A percentile compares a stretch with the other conserved stretches of the same genome.
These are phyloP conservation scores for Rhodotorula taiwanensis DNA, from an alignment of 768 basidiomycete genomes.

Conservation along the genomic window DNA sequence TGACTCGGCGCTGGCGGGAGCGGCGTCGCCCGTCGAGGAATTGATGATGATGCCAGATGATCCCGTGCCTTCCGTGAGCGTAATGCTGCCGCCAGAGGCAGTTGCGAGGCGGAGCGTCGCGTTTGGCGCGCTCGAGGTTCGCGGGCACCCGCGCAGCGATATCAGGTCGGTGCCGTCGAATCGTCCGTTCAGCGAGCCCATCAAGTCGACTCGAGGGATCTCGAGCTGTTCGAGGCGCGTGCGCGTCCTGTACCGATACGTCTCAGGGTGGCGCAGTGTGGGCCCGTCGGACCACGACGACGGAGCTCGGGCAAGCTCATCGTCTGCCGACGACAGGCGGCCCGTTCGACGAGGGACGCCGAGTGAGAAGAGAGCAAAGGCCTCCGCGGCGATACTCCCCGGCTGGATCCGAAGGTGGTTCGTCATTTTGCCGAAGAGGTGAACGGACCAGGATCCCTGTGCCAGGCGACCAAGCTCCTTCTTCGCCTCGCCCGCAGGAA, in stretches of 20 bases:
- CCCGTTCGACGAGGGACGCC: constrained; percentile 3
- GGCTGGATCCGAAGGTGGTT: constrained; percentile 30
- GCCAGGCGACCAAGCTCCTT: constrained; percentile 9
- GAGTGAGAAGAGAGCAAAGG: constrained; percentile 28
- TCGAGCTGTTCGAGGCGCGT: not conserved
- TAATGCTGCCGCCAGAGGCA: not conserved
- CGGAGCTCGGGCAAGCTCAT: not conserved
- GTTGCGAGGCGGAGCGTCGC: constrained; percentile 10
- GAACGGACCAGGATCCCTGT: constrained; percentile 23
- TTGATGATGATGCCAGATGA: not conserved
- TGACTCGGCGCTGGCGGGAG: not conserved
- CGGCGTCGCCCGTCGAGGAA: constrained; percentile 5
- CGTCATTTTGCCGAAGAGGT: constrained; percentile 35
- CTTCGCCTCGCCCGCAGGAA: constrained; percentile 11
- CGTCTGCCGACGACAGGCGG: constrained; percentile 15
- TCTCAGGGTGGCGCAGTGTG: constrained; percentile 1
- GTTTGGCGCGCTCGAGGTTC: no score
- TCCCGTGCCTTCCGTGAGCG: not conserved
- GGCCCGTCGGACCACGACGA: not conserved
- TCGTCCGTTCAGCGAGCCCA: constrained; percentile 25
- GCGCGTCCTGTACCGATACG: constrained; percentile 23
- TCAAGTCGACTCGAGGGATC: constrained; percentile 1
- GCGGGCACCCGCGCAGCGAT: constrained; percentile 10
- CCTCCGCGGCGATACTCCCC: constrained; percentile 19
- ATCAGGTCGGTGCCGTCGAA: constrained; percentile 34